Conservation (phyloP, 768 basidiomycete genomes). For the Candolleomyces efflorescens region DNA sequence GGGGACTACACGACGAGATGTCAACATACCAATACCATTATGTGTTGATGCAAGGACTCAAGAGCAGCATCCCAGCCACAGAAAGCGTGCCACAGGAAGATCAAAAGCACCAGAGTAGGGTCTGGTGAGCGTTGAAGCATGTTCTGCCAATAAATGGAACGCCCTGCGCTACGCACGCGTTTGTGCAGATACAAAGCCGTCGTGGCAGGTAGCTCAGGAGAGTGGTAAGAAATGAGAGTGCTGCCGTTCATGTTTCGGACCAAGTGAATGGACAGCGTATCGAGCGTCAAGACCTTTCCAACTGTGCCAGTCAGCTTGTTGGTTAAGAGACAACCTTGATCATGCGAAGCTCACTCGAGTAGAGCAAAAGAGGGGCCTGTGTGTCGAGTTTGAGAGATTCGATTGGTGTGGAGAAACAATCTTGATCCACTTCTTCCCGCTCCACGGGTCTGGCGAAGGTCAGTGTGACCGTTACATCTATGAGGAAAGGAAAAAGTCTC, state of each 20-base stretch:
- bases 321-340: background rate
- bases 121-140: conserved; percentile 33
- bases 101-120: conserved; percentile 44
- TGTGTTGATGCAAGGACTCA: conserved; percentile 39
- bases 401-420: conserved; percentile 2
- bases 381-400: conserved; percentile 1
- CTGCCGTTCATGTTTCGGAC: conserved; percentile 28
- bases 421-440: background rate
- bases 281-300: conserved; percentile 26
- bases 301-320: conserved; percentile 5
- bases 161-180: conserved; percentile 33
- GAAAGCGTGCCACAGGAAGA: conserved; percentile 46
- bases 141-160: conserved; percentile 32
- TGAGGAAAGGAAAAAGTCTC: background rate
- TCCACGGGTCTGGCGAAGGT: conserved; percentile 39
- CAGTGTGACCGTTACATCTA: conserved; percentile 49
- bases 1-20: background rate
- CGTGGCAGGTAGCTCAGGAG: conserved; percentile 24
- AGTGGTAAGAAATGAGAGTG: conserved; percentile 41
- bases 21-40: conserved; percentile 35
- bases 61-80: conserved; percentile 53
- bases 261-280: conserved; percentile 37
- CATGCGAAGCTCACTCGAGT: background rate
- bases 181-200: conserved; percentile 29
- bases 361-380: conserved; percentile 4